Evolutionary conservation across 2,329 filamentous ascomycete species (phyloP).

Genomic region (Fusarium burgessii): DNA sequence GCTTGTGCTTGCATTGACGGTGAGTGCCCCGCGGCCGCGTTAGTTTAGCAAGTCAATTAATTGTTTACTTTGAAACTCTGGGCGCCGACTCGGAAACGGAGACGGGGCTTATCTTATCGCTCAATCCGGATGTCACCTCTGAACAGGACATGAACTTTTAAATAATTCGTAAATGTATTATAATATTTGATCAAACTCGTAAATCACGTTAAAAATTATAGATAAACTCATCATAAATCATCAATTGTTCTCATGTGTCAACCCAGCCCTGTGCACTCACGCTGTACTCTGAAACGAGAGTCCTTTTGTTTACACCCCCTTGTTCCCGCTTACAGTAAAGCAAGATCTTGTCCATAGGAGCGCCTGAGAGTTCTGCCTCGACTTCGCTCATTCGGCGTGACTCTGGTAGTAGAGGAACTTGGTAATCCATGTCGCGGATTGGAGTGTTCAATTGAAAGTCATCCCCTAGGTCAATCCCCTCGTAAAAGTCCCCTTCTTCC

Average conservation of each 20-base stretch:
- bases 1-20: constrained; percentile 6
- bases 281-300: constrained; percentile 33
- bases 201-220: background rate
- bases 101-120: constrained; percentile 32
- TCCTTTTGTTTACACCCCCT: constrained; percentile 9
- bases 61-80: constrained; percentile 32
- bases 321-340: constrained; percentile 32
- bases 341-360: constrained; percentile 38
- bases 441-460: constrained; percentile 24
- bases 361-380: constrained; percentile 35
- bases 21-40: constrained; percentile 32
- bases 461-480: constrained; percentile 16
- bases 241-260: background rate
- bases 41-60: background rate
- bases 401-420: constrained; percentile 28
- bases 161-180: background rate
- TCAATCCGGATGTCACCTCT: background rate
- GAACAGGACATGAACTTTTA: background rate
- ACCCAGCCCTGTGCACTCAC: constrained; percentile 24
- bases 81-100: constrained; percentile 10
- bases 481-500: constrained; percentile 50
- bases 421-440: constrained; percentile 15
- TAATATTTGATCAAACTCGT: background rate
- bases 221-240: background rate
- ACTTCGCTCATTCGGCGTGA: constrained; percentile 31